Percentiles rank a stretch among this genome's conserved stretches.
These are phyloP conservation scores for Penicillium alfredii DNA, from an alignment of 495 filamentous ascomycete species.

Conservation along the genomic window DNA sequence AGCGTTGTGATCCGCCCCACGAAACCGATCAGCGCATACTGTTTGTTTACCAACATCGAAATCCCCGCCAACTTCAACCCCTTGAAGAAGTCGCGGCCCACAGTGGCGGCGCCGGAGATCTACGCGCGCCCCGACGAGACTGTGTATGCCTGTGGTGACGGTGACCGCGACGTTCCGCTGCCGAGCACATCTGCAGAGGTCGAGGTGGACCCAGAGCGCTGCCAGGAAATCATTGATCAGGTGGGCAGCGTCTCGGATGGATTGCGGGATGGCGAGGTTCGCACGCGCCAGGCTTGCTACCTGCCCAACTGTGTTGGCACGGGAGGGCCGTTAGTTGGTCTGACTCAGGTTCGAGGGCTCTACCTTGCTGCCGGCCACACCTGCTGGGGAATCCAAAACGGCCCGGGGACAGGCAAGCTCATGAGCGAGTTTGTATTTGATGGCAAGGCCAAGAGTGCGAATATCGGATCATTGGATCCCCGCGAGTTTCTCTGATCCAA, in stretches of 20 bases:
- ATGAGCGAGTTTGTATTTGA: constrained; percentile 85
- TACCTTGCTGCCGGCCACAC: constrained; percentile 88
- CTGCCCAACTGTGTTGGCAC: constrained; percentile 65
- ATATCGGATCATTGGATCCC: constrained; percentile 65
- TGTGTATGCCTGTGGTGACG: constrained; percentile 91
- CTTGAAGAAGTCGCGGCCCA: constrained; percentile 45
- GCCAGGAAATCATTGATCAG: constrained; percentile 84
- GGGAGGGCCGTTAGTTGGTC: constrained; percentile 71
- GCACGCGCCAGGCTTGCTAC: constrained; percentile 87
- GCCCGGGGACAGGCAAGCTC: constrained; percentile 80
- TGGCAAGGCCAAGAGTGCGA: constrained; percentile 68
- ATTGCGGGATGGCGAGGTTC: constrained; percentile 69
- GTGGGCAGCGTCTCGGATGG: constrained; percentile 70
- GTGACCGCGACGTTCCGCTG: constrained; percentile 68
- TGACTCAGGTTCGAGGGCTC: constrained; percentile 67
- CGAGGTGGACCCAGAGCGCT: constrained; percentile 65
- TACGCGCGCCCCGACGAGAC: constrained; percentile 85
- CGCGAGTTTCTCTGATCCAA: constrained; percentile 45
- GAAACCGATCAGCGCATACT: constrained; percentile 75
- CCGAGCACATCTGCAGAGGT: constrained; percentile 74
- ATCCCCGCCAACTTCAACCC: constrained; percentile 57
- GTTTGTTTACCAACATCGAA: constrained; percentile 84
- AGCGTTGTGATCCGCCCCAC: constrained; percentile 76
- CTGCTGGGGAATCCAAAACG: constrained; percentile 98
- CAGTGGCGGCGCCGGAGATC: constrained; percentile 79